Base-by-base conservation (phyloP, 225 moss, liverwort and hornwort genomes). In the Rhytidiadelphus loreus region DNA sequence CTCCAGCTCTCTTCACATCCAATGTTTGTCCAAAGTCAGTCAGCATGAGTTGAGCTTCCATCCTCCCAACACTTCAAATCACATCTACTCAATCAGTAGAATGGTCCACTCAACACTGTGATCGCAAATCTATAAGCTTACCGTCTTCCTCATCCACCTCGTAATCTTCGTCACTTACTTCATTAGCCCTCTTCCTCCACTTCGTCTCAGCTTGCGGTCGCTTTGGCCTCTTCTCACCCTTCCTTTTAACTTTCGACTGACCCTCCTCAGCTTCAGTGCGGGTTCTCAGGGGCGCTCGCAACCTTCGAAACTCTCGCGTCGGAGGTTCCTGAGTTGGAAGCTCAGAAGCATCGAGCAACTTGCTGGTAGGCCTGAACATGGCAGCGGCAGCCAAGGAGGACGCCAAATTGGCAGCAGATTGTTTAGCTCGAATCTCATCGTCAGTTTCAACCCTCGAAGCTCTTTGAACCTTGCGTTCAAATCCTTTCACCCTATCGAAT, bases 401-500 rank as follows among this genome's bases (percentile, higher is more conserved):
- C 52, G 95, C 93, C 78, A 95, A 90, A 84, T 96, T 97, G 46
- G 95, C 92, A 79, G 96, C 95, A 63, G 98, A 96, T 87, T 93
- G 88, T 87, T 81, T 95, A 63, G 94, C 94, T 77, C 91, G 92
- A 78, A 93, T 77, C 62, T 93, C 96, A 92, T 96, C 92, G n/a
- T 90, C 92, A 83, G 79, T 91, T 79, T 94, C 93, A 83, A 87
- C 64, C 44, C 77, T 85, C 55, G 96, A 78, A 86, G 84, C 92
- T 61, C 91, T 91, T 85, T 93, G 97, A 35, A 97, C 95, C 87
- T 94, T 94, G 88, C 93, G 93, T 89, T 99, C 98, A 86, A 97
- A 99, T 71, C 98, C 98, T 94, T 93, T 94, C 62, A 99, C 96
- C 86, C 93, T 95, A 70, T 93, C 96, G 84, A 99, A 99, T 81